These are phyloP conservation scores for Pythium phragmitis DNA, from an alignment of 352 stramenopile genomes.

Conservation along the genomic window DNA sequence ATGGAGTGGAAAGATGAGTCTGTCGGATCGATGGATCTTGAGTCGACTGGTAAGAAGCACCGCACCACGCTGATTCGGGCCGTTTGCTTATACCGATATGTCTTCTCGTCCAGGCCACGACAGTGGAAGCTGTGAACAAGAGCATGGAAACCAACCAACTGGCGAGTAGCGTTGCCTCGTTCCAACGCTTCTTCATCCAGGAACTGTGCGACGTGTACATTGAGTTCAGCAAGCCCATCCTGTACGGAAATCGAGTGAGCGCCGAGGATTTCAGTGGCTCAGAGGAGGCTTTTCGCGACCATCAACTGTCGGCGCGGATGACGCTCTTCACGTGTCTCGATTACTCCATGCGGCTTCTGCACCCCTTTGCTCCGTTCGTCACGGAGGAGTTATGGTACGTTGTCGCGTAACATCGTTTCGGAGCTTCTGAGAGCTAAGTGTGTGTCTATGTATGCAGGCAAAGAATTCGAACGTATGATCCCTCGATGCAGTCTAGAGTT, in stretches of 20 bases:
- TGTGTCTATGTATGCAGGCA: constrained; percentile 30
- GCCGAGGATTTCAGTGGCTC: constrained; percentile 29
- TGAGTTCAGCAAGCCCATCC: constrained; percentile 82
- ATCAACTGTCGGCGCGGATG: constrained; percentile 85
- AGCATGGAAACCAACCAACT: constrained; percentile 72
- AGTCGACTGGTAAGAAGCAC: constrained; percentile 61
- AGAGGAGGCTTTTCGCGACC: constrained; percentile 54
- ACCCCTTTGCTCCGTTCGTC: constrained; percentile 99
- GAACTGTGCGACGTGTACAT: constrained; percentile 89
- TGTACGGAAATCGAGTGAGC: constrained; percentile 71
- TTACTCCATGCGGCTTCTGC: constrained; percentile 94
- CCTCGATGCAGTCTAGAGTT: constrained; percentile 17
- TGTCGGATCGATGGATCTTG: constrained; percentile 83
- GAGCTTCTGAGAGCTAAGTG: not conserved
- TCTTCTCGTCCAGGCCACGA: constrained; percentile 8
- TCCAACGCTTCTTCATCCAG: constrained; percentile 85
- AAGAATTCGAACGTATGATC: constrained; percentile 57
- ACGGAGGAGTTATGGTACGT: constrained; percentile 99
- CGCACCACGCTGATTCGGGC: not conserved
- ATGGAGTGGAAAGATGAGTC: constrained; percentile 43
- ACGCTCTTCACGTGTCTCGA: constrained; percentile 95
- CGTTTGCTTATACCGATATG: not conserved
- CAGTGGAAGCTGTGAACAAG: constrained; percentile 56
- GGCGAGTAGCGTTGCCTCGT: constrained; percentile 56
- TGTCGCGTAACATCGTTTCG: not conserved